Evolutionary conservation across 116 monocot genomes (phyloP).

Genomic region (Papilionanthe hybrid): DNA sequence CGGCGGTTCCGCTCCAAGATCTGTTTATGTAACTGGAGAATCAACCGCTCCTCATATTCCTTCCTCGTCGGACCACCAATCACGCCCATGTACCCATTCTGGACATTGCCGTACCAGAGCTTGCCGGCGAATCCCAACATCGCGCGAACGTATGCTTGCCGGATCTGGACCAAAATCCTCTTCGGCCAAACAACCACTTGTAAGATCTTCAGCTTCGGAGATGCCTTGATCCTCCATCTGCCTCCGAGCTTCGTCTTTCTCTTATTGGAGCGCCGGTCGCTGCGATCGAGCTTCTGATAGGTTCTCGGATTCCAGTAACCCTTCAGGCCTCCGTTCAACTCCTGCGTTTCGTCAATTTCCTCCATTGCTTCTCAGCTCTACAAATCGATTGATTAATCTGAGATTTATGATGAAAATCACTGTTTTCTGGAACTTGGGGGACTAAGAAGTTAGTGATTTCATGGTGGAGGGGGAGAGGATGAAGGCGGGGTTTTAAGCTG

Average conservation of each 20-base stretch:
- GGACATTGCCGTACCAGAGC: neutral
- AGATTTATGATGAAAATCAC: too few species aligned
- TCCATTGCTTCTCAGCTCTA: neutral
- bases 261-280: neutral
- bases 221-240: slow-evolving; percentile 7
- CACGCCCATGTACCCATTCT: neutral
- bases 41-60: slow-evolving; percentile 32
- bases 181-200: slow-evolving; percentile 10
- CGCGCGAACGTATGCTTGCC: slow-evolving; percentile 23
- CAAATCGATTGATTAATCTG: neutral
- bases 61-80: neutral
- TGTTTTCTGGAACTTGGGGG: too few species aligned
- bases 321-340: slow-evolving; percentile 16
- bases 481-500: too few species aligned
- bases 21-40: slow-evolving; percentile 23
- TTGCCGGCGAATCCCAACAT: slow-evolving; percentile 22
- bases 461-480: too few species aligned
- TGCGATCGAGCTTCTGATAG: slow-evolving; percentile 4
- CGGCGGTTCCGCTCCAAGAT: slow-evolving; percentile 7
- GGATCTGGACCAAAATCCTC: slow-evolving; percentile 12
- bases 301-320: slow-evolving; percentile 23
- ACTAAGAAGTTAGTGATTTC: too few species aligned
- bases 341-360: neutral
- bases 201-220: slow-evolving; percentile 9
- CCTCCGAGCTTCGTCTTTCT: slow-evolving; percentile 10